phyloP scores from a whole-genome alignment of 2,329 filamentous ascomycete species.

The Aspergillus intermedius region DNA sequence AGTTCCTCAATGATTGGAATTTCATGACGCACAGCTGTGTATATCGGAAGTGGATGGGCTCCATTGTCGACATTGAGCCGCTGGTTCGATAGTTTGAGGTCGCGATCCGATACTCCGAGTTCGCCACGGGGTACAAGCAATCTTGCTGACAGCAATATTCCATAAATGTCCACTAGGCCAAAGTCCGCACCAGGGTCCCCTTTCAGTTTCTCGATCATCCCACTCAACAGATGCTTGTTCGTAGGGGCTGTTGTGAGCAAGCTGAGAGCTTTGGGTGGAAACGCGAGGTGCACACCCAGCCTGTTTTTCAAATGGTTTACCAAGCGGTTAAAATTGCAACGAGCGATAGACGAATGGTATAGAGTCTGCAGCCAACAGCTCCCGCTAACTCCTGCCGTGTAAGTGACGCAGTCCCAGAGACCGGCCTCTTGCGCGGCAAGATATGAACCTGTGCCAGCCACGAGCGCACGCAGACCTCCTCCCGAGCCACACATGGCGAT shows the following conservation, averaged over 20 bases:
- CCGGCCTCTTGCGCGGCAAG: slow-evolving; percentile 78
- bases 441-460: slow-evolving; percentile 83
- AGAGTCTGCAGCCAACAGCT: slow-evolving; percentile 92
- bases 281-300: slow-evolving; percentile 82
- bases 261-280: slow-evolving; percentile 75
- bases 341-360: slow-evolving; percentile 72
- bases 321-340: slow-evolving; percentile 60
- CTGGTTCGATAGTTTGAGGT: slow-evolving; percentile 91
- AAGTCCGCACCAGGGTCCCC: slow-evolving; percentile 74
- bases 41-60: slow-evolving; percentile 82
- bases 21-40: slow-evolving; percentile 91
- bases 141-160: slow-evolving; percentile 73
- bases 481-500: slow-evolving; percentile 95
- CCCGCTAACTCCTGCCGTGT: slow-evolving; percentile 90
- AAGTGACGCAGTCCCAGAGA: slow-evolving; percentile 88
- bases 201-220: slow-evolving; percentile 84
- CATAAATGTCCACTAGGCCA: slow-evolving; percentile 89
- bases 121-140: slow-evolving; percentile 83
- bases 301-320: slow-evolving; percentile 82
- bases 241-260: slow-evolving; percentile 83
- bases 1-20: slow-evolving; percentile 60
- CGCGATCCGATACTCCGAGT: slow-evolving; percentile 64
- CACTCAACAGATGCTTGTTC: slow-evolving; percentile 82
- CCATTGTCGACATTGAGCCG: slow-evolving; percentile 68
- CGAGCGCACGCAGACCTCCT: slow-evolving; percentile 79